A percentile compares a stretch with the other conserved stretches of the same genome.
These are phyloP conservation scores for Cicer pinnatifidum DNA, from an alignment of 306 rosid genomes.

Conservation along the genomic window DNA sequence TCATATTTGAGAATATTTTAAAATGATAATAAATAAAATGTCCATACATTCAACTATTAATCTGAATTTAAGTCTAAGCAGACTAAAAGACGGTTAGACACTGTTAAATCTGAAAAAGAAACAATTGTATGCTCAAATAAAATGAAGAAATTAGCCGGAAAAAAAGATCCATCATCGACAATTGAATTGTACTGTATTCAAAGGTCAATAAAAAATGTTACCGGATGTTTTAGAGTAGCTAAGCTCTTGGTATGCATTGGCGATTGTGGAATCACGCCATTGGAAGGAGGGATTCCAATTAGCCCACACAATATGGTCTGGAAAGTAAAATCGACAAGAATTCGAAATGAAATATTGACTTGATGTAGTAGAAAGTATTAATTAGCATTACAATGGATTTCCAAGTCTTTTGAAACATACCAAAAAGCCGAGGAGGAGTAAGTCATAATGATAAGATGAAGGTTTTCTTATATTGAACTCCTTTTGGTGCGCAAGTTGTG, in stretches of 20 bases:
- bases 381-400: conserved; percentile 16
- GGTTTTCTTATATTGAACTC: conserved; percentile 97
- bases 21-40: neutral
- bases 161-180: neutral
- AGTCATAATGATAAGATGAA: conserved; percentile 90
- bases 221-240: conserved; percentile 96
- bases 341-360: conserved; percentile 34
- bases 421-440: conserved; percentile 85
- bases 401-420: conserved; percentile 50
- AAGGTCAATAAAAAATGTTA: conserved; percentile 39
- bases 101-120: conserved; percentile 6
- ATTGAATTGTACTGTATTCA: conserved; percentile 12
- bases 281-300: conserved; percentile 92
- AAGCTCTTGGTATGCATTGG: conserved; percentile 98
- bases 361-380: conserved; percentile 29
- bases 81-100: conserved; percentile 5
- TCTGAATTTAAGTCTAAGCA: neutral
- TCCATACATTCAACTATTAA: neutral
- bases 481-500: conserved; percentile 92
- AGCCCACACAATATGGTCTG: conserved; percentile 91
- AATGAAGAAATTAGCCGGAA: neutral
- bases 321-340: conserved; percentile 39
- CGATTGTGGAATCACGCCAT: conserved; percentile 97
- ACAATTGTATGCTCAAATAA: neutral
- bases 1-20: conserved; percentile 2